These are phyloP conservation scores for Solanum phureja DNA, from an alignment of 257 asterid species.

Conservation along the genomic window DNA sequence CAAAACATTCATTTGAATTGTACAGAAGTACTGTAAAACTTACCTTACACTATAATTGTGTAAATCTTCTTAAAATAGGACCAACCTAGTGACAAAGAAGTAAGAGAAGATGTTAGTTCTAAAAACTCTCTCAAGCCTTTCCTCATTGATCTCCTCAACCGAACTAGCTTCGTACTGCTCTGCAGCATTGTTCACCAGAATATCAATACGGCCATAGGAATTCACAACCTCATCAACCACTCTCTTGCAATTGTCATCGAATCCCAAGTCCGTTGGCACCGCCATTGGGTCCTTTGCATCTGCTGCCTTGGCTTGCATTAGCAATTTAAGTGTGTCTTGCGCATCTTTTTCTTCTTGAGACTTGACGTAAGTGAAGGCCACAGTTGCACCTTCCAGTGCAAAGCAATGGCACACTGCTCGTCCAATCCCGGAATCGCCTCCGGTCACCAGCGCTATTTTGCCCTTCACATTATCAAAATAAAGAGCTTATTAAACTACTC, in stretches of 20 bases:
- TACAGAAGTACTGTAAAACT: not conserved
- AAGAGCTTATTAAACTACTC: not conserved
- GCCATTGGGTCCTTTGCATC: conserved; percentile 61
- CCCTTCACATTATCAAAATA: conserved; percentile 25
- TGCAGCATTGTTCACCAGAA: conserved; percentile 65
- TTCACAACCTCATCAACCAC: conserved; percentile 52
- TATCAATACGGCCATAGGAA: conserved; percentile 39
- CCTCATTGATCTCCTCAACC: conserved; percentile 56
- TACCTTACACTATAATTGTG: not conserved
- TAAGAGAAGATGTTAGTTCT: conserved; percentile 52
- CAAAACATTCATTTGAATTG: not conserved
- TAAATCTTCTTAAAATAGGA: not conserved
- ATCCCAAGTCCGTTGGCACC: conserved; percentile 49
- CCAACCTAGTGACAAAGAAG: conserved; percentile 39
- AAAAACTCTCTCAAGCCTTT: conserved; percentile 59
- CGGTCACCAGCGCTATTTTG: conserved; percentile 60
- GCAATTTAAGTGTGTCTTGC: conserved; percentile 31
- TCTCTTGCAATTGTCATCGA: conserved; percentile 51
- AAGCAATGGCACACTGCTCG: conserved; percentile 59
- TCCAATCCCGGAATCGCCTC: conserved; percentile 76
- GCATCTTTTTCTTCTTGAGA: conserved; percentile 72
- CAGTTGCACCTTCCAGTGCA: conserved; percentile 62
- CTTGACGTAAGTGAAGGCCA: conserved; percentile 65
- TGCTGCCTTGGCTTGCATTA: conserved; percentile 24
- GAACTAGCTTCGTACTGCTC: conserved; percentile 48